Percentiles rank a stretch among this genome's conserved stretches.
phyloP scores from a whole-genome alignment of 306 rosid genomes.

The Carpinus fangiana region DNA sequence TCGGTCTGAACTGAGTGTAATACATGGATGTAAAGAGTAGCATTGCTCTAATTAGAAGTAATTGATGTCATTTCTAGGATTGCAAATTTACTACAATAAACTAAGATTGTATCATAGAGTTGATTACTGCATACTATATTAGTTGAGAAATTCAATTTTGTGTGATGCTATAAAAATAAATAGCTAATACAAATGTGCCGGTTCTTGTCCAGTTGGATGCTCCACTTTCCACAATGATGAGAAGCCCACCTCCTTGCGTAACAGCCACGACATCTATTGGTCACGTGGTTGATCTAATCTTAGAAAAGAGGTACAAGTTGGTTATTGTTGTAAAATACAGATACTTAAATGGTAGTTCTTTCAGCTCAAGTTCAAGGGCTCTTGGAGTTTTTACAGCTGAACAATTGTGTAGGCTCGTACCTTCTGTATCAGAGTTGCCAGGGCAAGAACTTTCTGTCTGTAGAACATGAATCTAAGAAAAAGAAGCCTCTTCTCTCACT shows the following conservation, averaged over 20 bases:
- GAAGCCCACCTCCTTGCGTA: slow-evolving; percentile 61
- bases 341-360: slow-evolving; percentile 33
- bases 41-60: neutral
- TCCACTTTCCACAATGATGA: slow-evolving; percentile 69
- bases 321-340: slow-evolving; percentile 53
- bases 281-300: slow-evolving; percentile 63
- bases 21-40: too few relatives aligned
- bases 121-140: neutral
- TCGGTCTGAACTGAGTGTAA: too few relatives aligned
- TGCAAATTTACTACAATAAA: neutral
- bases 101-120: neutral
- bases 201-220: slow-evolving; percentile 53
- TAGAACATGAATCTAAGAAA: slow-evolving; percentile 9
- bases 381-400: slow-evolving; percentile 64
- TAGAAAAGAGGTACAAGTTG: slow-evolving; percentile 53
- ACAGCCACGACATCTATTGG: slow-evolving; percentile 54
- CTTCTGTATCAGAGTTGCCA: slow-evolving; percentile 38
- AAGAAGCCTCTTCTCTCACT: neutral
- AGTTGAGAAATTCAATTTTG: neutral
- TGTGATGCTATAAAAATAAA: neutral
- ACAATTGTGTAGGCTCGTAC: slow-evolving; percentile 46
- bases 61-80: neutral
- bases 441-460: slow-evolving; percentile 32
- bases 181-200: neutral
- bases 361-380: slow-evolving; percentile 51